Evolutionary conservation across 495 filamentous ascomycete genomes (phyloP), one percentile per base, ranked within the genome.

Genomic region (Tuber umbilicatum): DNA sequence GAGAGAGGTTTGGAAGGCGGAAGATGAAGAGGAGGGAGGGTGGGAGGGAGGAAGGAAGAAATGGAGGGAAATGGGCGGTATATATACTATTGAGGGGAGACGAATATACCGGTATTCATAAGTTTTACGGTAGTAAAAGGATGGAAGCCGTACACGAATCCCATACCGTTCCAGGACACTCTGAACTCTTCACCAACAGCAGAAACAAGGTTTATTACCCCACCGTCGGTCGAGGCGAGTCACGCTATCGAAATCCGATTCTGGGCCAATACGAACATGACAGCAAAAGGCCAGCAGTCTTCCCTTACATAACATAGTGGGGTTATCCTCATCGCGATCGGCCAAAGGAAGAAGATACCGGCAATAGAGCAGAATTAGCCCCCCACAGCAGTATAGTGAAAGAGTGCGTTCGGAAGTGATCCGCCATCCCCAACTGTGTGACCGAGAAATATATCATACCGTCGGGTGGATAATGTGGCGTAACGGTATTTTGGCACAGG

Each of bases 151-250:
- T 64, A 19, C 55, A 35, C 55, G 55, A 64, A 64, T 64, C 27
- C 55, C 47, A 17, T 17, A 43, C 70, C 38, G 31, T n/a, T 38
- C 31, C 12, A 38, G 37, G 70, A 70, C 70, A 75, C 50, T 60
- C 27, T 17, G 37, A 50, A 69, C 45, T 69, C 42, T 38, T 35
- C 71, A 73, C 68, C 41, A 69, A 73, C 70, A 73, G n/a, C 64
- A 39, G 55, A 6, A 40, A 73, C 31, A 68, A 70, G 70, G 55
- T 70, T 40, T 45, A 69, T 73, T 69, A 74, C 75, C 72, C 73
- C 73, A 47, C 27, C 27, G 43, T 43, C 75, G 21, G 38, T 71
- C 39, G 50, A 69, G 27, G 55, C 14, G 35, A 31, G 27, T 64
- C 55, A 35, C 55, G 27, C 55, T 31, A 16, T 64, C 10, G 55